These are phyloP conservation scores for Globisporangium orthogonon DNA, from an alignment of 352 stramenopile species.

Conservation along the genomic window DNA sequence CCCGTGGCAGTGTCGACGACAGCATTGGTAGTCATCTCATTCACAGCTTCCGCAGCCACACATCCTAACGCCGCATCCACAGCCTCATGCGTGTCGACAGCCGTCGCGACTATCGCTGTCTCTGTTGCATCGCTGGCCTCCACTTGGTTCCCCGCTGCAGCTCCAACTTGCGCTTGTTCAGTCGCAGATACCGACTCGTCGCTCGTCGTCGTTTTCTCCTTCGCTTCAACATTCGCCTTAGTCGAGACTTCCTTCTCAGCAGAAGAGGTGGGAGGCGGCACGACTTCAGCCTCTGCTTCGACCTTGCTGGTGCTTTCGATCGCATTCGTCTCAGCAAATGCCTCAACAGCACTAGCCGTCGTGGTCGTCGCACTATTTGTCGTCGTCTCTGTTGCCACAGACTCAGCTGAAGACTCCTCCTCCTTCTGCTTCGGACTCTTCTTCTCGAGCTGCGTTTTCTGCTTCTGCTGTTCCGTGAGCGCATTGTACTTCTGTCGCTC, in stretches of 20 bases:
- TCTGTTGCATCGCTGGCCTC: background rate
- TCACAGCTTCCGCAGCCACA: background rate
- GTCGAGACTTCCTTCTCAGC: background rate
- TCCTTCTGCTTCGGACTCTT: conserved; percentile 7
- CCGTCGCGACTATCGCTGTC: background rate
- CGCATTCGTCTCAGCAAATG: background rate
- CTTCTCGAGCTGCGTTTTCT: conserved; percentile 17
- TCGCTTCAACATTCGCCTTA: background rate
- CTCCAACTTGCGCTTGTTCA: background rate
- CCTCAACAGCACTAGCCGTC: background rate
- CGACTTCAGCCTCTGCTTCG: too few species aligned
- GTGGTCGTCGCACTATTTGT: background rate
- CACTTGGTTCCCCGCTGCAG: background rate
- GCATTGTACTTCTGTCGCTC: conserved; percentile 50
- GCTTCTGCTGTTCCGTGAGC: conserved; percentile 33
- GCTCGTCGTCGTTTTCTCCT: background rate
- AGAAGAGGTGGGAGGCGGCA: background rate
- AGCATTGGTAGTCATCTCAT: background rate
- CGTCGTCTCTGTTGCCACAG: background rate
- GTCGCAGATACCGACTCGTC: background rate
- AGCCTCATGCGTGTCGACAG: background rate
- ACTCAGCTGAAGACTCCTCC: conserved; percentile 1
- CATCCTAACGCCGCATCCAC: background rate
- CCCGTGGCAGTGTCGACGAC: too few species aligned
- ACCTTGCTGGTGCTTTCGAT: background rate